Evolutionary conservation across 2,329 filamentous ascomycete genomes (phyloP), one percentile per base, ranked within the genome.

Genomic region (Tolypocladium capitatum): DNA sequence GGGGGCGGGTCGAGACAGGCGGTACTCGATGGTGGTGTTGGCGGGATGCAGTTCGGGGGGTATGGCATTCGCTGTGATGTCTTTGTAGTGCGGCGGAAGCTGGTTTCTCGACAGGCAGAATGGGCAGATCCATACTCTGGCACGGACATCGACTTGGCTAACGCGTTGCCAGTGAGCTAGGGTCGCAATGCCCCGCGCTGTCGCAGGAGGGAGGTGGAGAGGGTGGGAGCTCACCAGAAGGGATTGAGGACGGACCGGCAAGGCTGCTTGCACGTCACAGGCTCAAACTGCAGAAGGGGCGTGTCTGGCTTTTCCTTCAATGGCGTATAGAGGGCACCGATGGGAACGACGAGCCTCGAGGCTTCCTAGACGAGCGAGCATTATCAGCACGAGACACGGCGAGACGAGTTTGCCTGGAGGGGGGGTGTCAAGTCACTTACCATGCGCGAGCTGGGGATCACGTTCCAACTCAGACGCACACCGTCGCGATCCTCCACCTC

Each of bases 401-500:
- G 44, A 40, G 9, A 36, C 31, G n/a, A 45, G 31, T 46, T 18
- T 9, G 16, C 38, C 27, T 30, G 9, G 36, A 24, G 8, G n/a
- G 14, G 3, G 31, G 16, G 20, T 8, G 27, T 32, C 21, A 40
- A 40, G n/a, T 31, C 10, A 70, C 77, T 58, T 59, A 88, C 90
- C 89, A 98, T 96, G 65, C 92, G 88, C 62, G 91, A 91, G 73
- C 90, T 96, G 45, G 92, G 92, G 62, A 98, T 94, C 52, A 94
- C 94, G 66, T 98, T 98, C 92, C 92, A 98, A 70, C 91, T 96
- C 56, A 98, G 76, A 53, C 92, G 83, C 61, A 97, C 81, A 52
- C 92, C 92, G 80, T 98, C 92, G 58, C 87, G 83, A 63, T 98
- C 92, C 73, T 98, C 92, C 50, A 94, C 83, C 66, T 96, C 89